Base-by-base conservation (phyloP, 129 eudicot genomes). In the Glebionis coronaria region DNA sequence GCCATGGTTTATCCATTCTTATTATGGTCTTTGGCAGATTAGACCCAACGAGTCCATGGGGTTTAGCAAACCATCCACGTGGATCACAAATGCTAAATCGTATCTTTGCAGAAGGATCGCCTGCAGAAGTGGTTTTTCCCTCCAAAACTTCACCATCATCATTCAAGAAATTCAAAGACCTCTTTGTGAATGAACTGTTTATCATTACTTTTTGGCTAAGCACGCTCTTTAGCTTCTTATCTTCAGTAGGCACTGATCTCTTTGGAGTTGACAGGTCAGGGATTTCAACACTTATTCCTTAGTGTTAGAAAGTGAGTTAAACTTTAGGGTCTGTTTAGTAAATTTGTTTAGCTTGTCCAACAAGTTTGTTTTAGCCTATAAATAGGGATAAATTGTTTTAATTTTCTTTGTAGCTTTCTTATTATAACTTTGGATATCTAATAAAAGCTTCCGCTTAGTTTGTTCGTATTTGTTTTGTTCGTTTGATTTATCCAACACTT, bases 251-350 rank as follows among this genome's bases (percentile, higher is more conserved):
- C 60, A 80, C 67, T n/a, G 93, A 76, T 73, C 96, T 74, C 74
- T 77, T 82, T 38, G 96, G 96, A 68, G 94, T 83, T 57, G 78
- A 50, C 60, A 79, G 75, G 13, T 79, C 88, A 47, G 97, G 96
- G 14, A 94, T 89, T 54, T 74, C 82, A 3, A 83, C 65, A 23
- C n/a, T n/a, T n/a, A n/a, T n/a, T n/a, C n/a, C n/a, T 60, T 77
- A n/a, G n/a, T n/a, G n/a, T n/a, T n/a, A n/a, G n/a, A n/a, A n/a
- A n/a, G n/a, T n/a, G n/a, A n/a, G n/a, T n/a, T n/a, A n/a, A n/a
- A n/a, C n/a, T n/a, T n/a, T n/a, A n/a, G n/a, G n/a, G n/a, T n/a
- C n/a, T n/a, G n/a, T n/a, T n/a, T n/a, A n/a, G n/a, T n/a, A n/a
- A n/a, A n/a, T n/a, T n/a, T n/a, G n/a, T n/a, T n/a, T n/a, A n/a